phyloP scores from a whole-genome alignment of 225 moss, liverwort and hornwort genomes.

The Sphagnum tenellum region DNA sequence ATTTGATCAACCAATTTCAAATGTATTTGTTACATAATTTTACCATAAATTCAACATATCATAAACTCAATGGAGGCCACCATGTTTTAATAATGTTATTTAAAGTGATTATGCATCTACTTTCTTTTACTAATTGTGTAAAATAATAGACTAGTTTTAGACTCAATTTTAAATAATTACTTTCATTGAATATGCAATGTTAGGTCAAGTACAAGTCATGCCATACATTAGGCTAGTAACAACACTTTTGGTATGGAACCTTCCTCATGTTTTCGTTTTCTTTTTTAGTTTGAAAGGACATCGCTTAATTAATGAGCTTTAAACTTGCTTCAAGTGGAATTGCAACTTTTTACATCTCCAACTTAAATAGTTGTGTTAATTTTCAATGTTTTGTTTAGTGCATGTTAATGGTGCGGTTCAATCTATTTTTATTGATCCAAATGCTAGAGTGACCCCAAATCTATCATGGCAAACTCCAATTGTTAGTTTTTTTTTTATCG shows the following conservation, averaged over 20 bases:
- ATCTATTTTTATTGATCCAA: not conserved
- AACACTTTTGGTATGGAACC: conserved; percentile 1
- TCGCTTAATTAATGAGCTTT: not conserved
- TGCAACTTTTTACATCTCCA: not conserved
- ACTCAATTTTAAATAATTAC: not conserved
- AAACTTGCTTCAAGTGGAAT: conserved; percentile 6
- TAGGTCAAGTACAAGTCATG: conserved; percentile 2
- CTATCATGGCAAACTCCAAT: not conserved
- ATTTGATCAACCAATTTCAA: too few relatives aligned
- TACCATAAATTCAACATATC: too few relatives aligned
- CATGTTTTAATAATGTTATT: too few relatives aligned
- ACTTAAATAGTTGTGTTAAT: conserved; percentile 1
- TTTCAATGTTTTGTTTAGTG: conserved; percentile 1
- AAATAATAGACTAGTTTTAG: too few relatives aligned
- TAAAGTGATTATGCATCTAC: too few relatives aligned
- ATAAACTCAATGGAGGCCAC: too few relatives aligned
- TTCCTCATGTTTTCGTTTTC: not conserved
- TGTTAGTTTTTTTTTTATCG: not conserved
- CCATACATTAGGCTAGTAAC: conserved; percentile 2
- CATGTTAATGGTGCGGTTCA: not conserved
- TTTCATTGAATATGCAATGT: not conserved
- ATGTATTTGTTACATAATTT: too few relatives aligned
- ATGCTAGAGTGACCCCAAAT: not conserved
- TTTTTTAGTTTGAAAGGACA: not conserved
- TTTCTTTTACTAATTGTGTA: too few relatives aligned